These are phyloP conservation scores for Lepiota venenata DNA, from an alignment of 768 basidiomycete species.

Conservation along the genomic window DNA sequence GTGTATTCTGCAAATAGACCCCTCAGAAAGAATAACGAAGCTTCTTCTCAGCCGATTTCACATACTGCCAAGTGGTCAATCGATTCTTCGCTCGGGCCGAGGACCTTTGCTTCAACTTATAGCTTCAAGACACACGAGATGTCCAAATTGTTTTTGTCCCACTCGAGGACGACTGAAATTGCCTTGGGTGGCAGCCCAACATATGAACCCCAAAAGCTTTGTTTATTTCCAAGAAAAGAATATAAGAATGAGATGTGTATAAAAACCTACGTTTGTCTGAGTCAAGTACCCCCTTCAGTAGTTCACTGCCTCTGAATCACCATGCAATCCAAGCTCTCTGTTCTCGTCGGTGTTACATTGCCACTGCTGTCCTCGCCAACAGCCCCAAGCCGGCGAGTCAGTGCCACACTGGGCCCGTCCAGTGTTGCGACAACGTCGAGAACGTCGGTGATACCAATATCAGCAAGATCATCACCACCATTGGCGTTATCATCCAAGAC, in stretches of 20 bases:
- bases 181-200: background rate
- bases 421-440: conserved; percentile 28
- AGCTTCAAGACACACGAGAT: too few species aligned
- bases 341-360: conserved; percentile 18
- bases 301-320: conserved; percentile 11
- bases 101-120: too few species aligned
- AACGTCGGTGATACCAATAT: conserved; percentile 8
- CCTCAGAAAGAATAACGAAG: too few species aligned
- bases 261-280: background rate
- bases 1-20: too few species aligned
- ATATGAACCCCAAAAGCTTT: background rate
- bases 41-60: too few species aligned
- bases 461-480: conserved; percentile 12
- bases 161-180: too few species aligned
- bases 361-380: conserved; percentile 20
- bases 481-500: conserved; percentile 18
- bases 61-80: too few species aligned
- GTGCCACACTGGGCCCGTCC: conserved; percentile 23
- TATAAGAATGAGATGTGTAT: background rate
- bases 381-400: conserved; percentile 9
- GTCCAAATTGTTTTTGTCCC: too few species aligned
- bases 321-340: conserved; percentile 20
- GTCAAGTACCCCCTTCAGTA: conserved; percentile 15
- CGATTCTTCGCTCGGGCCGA: too few species aligned
- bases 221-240: background rate